Base-by-base conservation (phyloP, 192 early-diverging fungal species). In the Rhizophagus prolifer region DNA sequence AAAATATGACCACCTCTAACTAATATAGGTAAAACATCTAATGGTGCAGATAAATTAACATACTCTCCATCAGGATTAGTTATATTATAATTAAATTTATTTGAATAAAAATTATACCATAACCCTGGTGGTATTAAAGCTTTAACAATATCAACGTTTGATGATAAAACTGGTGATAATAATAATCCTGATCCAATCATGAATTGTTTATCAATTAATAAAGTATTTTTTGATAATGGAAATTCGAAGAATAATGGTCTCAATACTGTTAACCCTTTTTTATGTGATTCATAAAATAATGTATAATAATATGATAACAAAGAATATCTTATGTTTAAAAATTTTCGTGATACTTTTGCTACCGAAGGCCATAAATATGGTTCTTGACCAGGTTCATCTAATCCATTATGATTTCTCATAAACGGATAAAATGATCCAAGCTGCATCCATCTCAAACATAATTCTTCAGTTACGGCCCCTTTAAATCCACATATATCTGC, bases 401-500 rank as follows among this genome's bases (percentile, higher is more conserved):
- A 82, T 13, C 79, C 75, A 69, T 92, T 93, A 74, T 93, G 92
- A 78, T 88, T 88, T 31, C 92, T 81, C 68, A 50, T 50, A 23
- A 91, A 91, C 1, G 91, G 91, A 58, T 87, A 89, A 58, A 91
- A 88, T 13, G 91, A 80, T 31, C 90, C 91, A 9, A 92, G 74
- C 77, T 90, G 82, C 23, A 85, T 84, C 91, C 91, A 93, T 47
- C 92, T 82, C 0, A 87, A 83, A 69, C 90, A 92, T 30, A 93
- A 83, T 63, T 91, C 87, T 74, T 92, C 90, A 1, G 86, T 88
- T 0, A 89, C 78, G 26, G 86, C 78, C 5, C 80, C 81, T 13
- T 79, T 81, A 79, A 93, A 93, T 9, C 92, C 92, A 70, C 92
- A 91, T 38, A 93, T 89, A 78, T 93, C 92, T 8, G 92, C 78